These are phyloP conservation scores for Trichoderma harzianum DNA, from an alignment of 2,329 filamentous ascomycete species.

Conservation along the genomic window DNA sequence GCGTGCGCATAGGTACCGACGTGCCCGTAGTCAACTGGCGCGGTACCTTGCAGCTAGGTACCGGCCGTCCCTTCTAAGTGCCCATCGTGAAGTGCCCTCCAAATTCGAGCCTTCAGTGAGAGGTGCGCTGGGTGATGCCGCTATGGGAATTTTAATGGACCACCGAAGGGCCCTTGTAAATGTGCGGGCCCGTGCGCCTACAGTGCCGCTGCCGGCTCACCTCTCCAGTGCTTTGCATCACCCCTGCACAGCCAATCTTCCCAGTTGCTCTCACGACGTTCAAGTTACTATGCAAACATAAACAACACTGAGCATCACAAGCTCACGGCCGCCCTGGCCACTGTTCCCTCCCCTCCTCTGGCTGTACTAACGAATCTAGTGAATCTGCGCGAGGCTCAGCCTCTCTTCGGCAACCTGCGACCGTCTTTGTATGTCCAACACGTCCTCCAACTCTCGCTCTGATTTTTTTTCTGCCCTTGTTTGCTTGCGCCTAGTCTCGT, in stretches of 20 bases:
- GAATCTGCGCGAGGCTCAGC: not conserved
- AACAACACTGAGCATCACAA: conserved; percentile 33
- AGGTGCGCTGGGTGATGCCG: not conserved
- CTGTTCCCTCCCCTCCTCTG: conserved; percentile 1
- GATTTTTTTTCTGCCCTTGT: conserved; percentile 11
- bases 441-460: not conserved
- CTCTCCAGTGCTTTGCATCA: not conserved
- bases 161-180: not conserved
- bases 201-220: not conserved
- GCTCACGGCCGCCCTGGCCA: conserved; percentile 33
- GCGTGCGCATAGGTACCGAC: not conserved
- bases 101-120: not conserved
- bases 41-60: not conserved
- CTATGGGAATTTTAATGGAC: not conserved
- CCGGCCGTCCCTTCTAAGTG: not conserved
- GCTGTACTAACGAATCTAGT: conserved; percentile 31
- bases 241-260: conserved; percentile 1
- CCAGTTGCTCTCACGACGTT: conserved; percentile 7
- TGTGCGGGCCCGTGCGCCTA: not conserved
- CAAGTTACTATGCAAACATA: conserved; percentile 26
- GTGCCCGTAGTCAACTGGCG: not conserved
- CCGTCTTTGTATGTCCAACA: not conserved
- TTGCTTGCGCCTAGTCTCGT: not conserved
- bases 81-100: not conserved
- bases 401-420: not conserved